Evolutionary conservation across 495 filamentous ascomycete genomes (phyloP), one percentile per base, ranked within the genome.

Genomic region (Aspergillus heteromorphus): DNA sequence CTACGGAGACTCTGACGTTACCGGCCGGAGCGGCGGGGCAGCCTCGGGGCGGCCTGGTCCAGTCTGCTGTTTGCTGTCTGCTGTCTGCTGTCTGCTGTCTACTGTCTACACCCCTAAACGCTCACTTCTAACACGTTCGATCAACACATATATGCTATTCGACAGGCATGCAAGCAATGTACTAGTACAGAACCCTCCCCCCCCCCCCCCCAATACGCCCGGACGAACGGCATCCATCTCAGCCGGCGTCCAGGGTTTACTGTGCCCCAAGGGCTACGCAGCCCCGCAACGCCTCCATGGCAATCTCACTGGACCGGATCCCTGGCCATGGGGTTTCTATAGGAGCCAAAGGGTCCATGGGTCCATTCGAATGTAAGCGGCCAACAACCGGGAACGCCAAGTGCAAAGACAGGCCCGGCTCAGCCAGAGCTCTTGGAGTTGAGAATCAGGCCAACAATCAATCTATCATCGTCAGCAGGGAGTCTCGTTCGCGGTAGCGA

Each of bases 371-470:
- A 21, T 16, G 25, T 13, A 48, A 42, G 43, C 31, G 43, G 59
- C 47, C 48, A 53, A 51, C 41, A n/a, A 51, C 50, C 25, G 48
- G 45, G 27, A 47, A 54, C 45, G 18, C 48, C 48, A 49, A 25
- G 27, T 50, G 43, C 41, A 41, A 53, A 40, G 11, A n/a, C 23
- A 23, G 45, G 34, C 6, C 34, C 25, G 16, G 4, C 45, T 58
- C 53, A 62, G 27, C 52, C 52, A 27, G 55, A 57, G 43, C 59
- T 62, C 50, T 57, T 61, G 16, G 59, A 56, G 50, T 83, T 80
- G 42, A 83, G 66, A 59, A 83, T 80, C 45, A 83, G 61, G 20
- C 78, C 79, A 42, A 83, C 79, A 71, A 83, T 83, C 53, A 83
- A 71, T 25, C 79, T 81, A 50, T 40, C 10, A n/a, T 20, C 25